These are phyloP conservation scores for Phyllosticta paracitricarpa DNA, from an alignment of 2,329 filamentous ascomycete species.

Conservation along the genomic window DNA sequence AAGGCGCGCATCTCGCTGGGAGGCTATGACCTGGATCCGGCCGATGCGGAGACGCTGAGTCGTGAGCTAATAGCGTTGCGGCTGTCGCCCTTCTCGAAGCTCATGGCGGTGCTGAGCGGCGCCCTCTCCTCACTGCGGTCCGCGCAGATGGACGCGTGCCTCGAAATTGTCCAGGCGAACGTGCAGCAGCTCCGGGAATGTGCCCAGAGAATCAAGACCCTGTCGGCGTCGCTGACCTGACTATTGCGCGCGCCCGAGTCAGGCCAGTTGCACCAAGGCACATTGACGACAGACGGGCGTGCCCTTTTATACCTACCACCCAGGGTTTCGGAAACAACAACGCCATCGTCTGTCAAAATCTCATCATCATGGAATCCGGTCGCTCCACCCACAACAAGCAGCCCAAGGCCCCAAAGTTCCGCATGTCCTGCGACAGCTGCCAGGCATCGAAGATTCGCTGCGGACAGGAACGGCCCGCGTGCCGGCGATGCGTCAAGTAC, in stretches of 20 bases:
- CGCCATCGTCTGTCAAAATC: not conserved
- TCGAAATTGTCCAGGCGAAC: not conserved
- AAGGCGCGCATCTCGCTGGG: not conserved
- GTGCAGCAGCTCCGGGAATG: not conserved
- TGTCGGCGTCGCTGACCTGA: not conserved
- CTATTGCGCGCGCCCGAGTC: not conserved
- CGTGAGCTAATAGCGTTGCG: not conserved
- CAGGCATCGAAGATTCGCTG: constrained; percentile 2
- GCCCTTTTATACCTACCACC: not conserved
- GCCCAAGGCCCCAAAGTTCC: not conserved
- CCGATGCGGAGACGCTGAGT: not conserved
- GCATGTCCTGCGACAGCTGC: constrained; percentile 1
- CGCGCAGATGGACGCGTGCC: not conserved
- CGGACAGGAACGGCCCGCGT: not conserved
- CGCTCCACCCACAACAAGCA: not conserved
- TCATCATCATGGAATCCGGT: not conserved
- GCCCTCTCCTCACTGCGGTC: not conserved
- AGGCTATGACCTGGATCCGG: not conserved
- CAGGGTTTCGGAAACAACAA: not conserved
- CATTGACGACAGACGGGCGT: not conserved
- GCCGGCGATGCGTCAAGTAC: not conserved
- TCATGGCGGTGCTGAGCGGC: not conserved
- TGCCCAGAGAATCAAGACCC: not conserved
- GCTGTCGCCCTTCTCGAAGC: not conserved
- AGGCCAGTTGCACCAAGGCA: not conserved